These are phyloP conservation scores for Microascus cirrosus DNA, from an alignment of 2,329 filamentous ascomycete species.

Conservation along the genomic window DNA sequence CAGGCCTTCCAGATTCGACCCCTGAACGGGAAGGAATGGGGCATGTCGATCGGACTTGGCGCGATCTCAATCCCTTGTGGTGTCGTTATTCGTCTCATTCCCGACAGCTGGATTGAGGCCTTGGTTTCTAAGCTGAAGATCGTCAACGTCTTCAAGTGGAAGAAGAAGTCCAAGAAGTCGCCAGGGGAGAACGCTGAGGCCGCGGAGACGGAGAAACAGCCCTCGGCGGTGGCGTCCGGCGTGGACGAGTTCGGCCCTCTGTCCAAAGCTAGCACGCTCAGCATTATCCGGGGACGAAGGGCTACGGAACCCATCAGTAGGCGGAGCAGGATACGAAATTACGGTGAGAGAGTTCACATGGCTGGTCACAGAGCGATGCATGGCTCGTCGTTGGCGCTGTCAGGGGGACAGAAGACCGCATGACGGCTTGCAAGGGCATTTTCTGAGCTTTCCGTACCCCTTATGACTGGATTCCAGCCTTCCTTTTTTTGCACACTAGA, in stretches of 20 bases:
- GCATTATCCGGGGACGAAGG: not conserved
- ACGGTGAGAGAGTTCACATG: not conserved
- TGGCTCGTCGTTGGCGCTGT: not conserved
- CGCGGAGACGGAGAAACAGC: not conserved
- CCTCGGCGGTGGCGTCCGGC: not conserved
- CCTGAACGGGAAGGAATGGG: constrained; percentile 69
- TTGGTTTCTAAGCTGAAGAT: constrained; percentile 6
- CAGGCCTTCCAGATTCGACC: constrained; percentile 56
- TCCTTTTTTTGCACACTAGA: no score
- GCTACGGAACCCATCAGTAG: constrained; percentile 1
- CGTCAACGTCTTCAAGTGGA: not conserved
- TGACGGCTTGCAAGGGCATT: not conserved
- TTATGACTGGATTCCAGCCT: not conserved
- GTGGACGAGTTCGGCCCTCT: not conserved
- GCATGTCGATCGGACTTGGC: constrained; percentile 67
- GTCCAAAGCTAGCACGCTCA: not conserved
- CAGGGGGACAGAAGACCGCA: not conserved
- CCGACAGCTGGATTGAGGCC: constrained; percentile 41
- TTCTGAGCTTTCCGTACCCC: not conserved
- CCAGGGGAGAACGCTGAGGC: not conserved
- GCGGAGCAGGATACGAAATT: not conserved
- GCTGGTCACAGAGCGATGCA: not conserved
- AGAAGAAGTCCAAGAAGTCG: not conserved
- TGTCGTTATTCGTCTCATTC: constrained; percentile 59
- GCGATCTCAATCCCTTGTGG: constrained; percentile 67